Conservation (phyloP, 225 moss, liverwort and hornwort species). For the Takakia lepidozioides region DNA sequence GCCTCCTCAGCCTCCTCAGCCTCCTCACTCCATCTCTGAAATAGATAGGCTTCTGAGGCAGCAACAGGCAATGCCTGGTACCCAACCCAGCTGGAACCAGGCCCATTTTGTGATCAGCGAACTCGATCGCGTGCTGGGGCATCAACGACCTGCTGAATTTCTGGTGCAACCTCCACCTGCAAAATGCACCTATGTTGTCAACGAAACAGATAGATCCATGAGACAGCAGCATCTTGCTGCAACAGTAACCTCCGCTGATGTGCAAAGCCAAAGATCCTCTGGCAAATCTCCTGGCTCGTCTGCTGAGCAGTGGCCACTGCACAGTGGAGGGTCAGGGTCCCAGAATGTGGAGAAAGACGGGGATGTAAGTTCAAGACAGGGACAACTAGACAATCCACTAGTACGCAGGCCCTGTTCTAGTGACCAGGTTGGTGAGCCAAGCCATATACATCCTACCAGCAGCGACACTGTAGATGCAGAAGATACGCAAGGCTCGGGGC, state of each 20-base stretch:
- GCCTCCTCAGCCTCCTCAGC: too few species aligned
- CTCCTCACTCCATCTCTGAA: slow-evolving; percentile 12
- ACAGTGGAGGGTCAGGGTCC: slow-evolving; percentile 1
- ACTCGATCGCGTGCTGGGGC: slow-evolving; percentile 37
- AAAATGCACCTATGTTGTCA: slow-evolving; percentile 16
- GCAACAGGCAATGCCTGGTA: slow-evolving; percentile 25
- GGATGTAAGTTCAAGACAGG: slow-evolving; percentile 7
- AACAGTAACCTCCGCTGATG: too few species aligned
- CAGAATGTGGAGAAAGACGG: slow-evolving; percentile 11
- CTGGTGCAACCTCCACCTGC: slow-evolving; percentile 19
- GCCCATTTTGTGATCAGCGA: slow-evolving; percentile 48
- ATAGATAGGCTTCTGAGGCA: slow-evolving; percentile 36
- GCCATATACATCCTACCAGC: too few species aligned
- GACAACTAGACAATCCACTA: slow-evolving; percentile 10
- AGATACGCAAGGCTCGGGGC: slow-evolving; percentile 20
- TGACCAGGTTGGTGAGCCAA: slow-evolving; percentile 14
- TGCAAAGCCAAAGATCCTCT: slow-evolving; percentile 12
- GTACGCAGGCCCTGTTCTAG: slow-evolving; percentile 12
- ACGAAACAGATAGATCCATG: slow-evolving; percentile 9
- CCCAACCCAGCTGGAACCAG: slow-evolving; percentile 35
- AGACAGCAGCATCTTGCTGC: slow-evolving; percentile 20
- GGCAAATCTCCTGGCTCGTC: slow-evolving; percentile 4
- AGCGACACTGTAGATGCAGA: slow-evolving; percentile 20
- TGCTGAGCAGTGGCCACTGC: background rate
- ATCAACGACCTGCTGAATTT: slow-evolving; percentile 19